A percentile compares a stretch with the other conserved stretches of the same genome.
phyloP scores from a whole-genome alignment of 106 monocot genomes.

The Acorus gramineus region DNA sequence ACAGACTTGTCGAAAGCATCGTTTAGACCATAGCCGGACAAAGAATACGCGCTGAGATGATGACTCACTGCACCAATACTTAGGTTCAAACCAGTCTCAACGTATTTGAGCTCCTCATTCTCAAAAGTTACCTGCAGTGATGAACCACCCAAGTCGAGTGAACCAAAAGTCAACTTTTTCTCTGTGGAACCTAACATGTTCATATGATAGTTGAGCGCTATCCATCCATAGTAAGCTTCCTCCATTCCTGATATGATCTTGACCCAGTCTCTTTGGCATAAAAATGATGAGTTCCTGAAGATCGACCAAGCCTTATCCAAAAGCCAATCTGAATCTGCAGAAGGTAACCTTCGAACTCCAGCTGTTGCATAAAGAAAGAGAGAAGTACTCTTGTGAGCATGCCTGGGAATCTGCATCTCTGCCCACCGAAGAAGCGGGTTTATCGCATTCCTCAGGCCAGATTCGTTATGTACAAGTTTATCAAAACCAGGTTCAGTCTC shows the following conservation, averaged over 20 bases:
- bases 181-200: slow-evolving; percentile 44
- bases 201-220: slow-evolving; percentile 80
- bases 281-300: slow-evolving; percentile 77
- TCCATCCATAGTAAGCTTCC: slow-evolving; percentile 98
- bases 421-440: slow-evolving; percentile 80
- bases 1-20: slow-evolving; percentile 97
- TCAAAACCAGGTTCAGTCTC: slow-evolving; percentile 93
- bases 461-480: slow-evolving; percentile 72
- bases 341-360: slow-evolving; percentile 77
- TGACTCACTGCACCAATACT: slow-evolving; percentile 58
- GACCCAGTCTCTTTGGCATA: slow-evolving; percentile 62
- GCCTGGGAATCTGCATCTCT: slow-evolving; percentile 75
- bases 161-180: slow-evolving; percentile 58
- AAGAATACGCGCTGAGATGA: slow-evolving; percentile 89
- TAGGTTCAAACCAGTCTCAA: slow-evolving; percentile 56
- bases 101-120: slow-evolving; percentile 36
- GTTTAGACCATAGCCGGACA: slow-evolving; percentile 88
- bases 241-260: slow-evolving; percentile 87
- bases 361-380: slow-evolving; percentile 89
- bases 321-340: slow-evolving; percentile 89
- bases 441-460: slow-evolving; percentile 65
- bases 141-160: slow-evolving; percentile 94
- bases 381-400: slow-evolving; percentile 59
- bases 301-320: slow-evolving; percentile 67
- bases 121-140: slow-evolving; percentile 97